A percentile compares a stretch with the other conserved stretches of the same genome.
These are phyloP conservation scores for Scleroderma citrinum DNA, from an alignment of 768 basidiomycete genomes.

Conservation along the genomic window DNA sequence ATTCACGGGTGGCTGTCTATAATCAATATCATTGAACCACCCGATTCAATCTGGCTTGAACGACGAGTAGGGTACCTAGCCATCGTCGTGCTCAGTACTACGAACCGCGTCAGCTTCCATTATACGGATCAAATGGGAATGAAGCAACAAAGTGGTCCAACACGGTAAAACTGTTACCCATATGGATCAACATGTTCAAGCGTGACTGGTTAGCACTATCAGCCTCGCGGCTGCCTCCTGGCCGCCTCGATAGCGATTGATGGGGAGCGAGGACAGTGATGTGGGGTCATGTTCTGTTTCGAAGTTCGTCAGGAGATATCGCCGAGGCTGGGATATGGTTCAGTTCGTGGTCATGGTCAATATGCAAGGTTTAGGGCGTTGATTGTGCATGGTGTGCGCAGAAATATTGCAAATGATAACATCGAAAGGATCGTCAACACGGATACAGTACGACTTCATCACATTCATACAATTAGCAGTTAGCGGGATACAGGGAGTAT, in stretches of 20 bases:
- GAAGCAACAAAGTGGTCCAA: background rate
- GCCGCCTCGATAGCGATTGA: background rate
- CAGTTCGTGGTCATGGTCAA: background rate
- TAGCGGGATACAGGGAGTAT: background rate
- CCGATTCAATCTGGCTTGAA: background rate
- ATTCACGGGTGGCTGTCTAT: background rate
- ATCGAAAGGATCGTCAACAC: background rate
- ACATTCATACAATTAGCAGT: background rate
- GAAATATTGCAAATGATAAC: background rate
- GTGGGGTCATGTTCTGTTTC: background rate
- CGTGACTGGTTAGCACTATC: background rate
- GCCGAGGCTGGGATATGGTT: background rate
- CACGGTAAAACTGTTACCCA: background rate
- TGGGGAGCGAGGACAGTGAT: background rate
- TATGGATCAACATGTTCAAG: background rate
- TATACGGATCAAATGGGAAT: background rate
- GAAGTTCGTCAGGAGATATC: background rate
- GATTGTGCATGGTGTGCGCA: background rate
- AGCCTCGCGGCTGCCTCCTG: background rate
- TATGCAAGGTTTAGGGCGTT: background rate
- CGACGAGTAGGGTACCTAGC: background rate
- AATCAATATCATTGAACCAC: background rate
- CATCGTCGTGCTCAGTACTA: background rate
- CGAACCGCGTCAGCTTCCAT: background rate
- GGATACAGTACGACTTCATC: background rate